Conservation (phyloP, 345 rosid genomes). For the Raphanus raphanistrum region DNA sequence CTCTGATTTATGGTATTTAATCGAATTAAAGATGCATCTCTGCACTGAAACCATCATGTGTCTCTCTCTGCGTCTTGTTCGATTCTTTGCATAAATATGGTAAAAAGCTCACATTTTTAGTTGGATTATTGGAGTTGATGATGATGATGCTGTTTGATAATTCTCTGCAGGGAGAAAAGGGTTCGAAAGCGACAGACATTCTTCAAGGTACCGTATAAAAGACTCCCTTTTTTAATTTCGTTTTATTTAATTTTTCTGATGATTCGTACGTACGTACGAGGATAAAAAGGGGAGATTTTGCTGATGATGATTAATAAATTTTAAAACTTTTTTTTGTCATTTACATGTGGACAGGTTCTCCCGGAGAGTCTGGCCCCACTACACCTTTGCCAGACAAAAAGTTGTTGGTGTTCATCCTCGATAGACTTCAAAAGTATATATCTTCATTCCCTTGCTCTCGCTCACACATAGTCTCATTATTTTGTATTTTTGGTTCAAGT, state of each 20-base stretch:
- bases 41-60: slow-evolving; percentile 46
- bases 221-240: background rate
- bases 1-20: slow-evolving; percentile 37
- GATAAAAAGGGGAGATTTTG: slow-evolving; percentile 31
- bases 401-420: slow-evolving; percentile 97
- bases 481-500: slow-evolving; percentile 16
- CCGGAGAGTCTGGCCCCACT: slow-evolving; percentile 88
- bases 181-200: slow-evolving; percentile 82
- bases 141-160: slow-evolving; percentile 38
- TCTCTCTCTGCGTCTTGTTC: slow-evolving; percentile 37
- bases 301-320: slow-evolving; percentile 29
- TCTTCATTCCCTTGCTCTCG: slow-evolving; percentile 35
- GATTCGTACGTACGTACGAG: slow-evolving; percentile 29
- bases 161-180: slow-evolving; percentile 70
- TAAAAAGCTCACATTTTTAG: slow-evolving; percentile 21
- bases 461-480: slow-evolving; percentile 24
- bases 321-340: slow-evolving; percentile 20
- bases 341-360: slow-evolving; percentile 73
- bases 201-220: slow-evolving; percentile 54
- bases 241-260: slow-evolving; percentile 38
- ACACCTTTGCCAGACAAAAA: slow-evolving; percentile 97
- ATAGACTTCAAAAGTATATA: slow-evolving; percentile 96
- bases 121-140: slow-evolving; percentile 26
- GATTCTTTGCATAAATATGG: slow-evolving; percentile 20
- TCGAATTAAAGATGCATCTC: slow-evolving; percentile 44